A percentile compares a stretch with the other conserved stretches of the same genome.
phyloP scores from a whole-genome alignment of 1,284 basidiomycete species.

The Rugiboletus extremiorientalis region DNA sequence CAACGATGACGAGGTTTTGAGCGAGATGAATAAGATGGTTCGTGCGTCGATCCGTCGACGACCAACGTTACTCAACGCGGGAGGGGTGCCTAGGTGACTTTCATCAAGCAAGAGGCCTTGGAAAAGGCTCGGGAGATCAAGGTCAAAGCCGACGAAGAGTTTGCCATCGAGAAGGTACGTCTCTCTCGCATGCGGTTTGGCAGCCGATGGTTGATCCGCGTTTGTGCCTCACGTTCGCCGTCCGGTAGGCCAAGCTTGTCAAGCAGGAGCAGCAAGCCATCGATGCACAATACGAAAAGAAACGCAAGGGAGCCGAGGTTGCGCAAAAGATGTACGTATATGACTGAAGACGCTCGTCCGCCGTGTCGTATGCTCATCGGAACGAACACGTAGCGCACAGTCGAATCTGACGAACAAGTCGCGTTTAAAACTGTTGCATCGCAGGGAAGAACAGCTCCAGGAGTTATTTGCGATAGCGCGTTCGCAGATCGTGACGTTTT shows the following conservation, averaged over 20 bases:
- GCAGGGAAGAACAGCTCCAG: slow-evolving; percentile 91
- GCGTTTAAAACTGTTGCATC: slow-evolving; percentile 87
- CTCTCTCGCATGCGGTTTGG: not conserved
- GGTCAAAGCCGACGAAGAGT: slow-evolving; percentile 97
- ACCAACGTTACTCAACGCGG: slow-evolving; percentile 2
- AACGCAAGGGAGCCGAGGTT: slow-evolving; percentile 87
- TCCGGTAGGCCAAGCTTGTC: slow-evolving; percentile 84
- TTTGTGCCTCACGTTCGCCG: not conserved
- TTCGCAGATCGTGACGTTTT: slow-evolving; percentile 60
- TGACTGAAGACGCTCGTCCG: not conserved
- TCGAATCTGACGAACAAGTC: slow-evolving; percentile 97
- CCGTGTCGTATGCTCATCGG: not conserved
- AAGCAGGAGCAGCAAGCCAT: slow-evolving; percentile 92
- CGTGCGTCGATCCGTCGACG: slow-evolving; percentile 17
- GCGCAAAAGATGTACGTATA: slow-evolving; percentile 89
- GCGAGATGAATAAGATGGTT: slow-evolving; percentile 99
- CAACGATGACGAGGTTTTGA: slow-evolving; percentile 95
- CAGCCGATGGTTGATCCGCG: no score
- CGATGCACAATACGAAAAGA: slow-evolving; percentile 92
- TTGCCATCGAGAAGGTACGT: slow-evolving; percentile 91
- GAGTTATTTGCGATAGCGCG: slow-evolving; percentile 84
- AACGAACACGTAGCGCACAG: slow-evolving; percentile 64
- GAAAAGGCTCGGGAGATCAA: slow-evolving; percentile 97
- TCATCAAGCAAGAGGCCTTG: slow-evolving; percentile 95
- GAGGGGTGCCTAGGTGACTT: slow-evolving; percentile 66